Base-by-base conservation (phyloP, 1,284 basidiomycete species). In the Irpex sp. region DNA sequence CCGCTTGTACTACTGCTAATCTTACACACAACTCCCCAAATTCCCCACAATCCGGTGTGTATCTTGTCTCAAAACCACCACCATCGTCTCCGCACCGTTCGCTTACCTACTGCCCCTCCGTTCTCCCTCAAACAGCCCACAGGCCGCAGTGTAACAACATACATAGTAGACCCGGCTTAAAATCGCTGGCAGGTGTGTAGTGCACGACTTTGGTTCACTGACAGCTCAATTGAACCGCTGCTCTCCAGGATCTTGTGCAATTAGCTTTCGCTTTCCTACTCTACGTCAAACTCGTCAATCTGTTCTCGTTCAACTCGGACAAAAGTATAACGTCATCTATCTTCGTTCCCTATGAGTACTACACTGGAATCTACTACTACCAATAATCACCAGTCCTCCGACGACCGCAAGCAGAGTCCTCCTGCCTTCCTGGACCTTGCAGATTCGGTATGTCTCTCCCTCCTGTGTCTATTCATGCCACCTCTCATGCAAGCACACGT, bases 351-450 rank as follows among this genome's bases (percentile, higher is more conserved):
- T 83, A 91, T 92, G 89, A 88, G 84, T 78, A 78, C 79, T 76
- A 77, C 80, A 77, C 78, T 84, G 81, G 85, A 90, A 79, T 82
- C 83, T 75, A 82, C 84, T 85, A 88, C 79, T 81, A 83, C 78
- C 83, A 85, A 90, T 86, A 84, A 85, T 85, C 82, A 80, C 74
- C 77, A 83, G 73, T 70, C 82, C 73, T 79, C 82, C 64, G 87
- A 87, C 72, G 88, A 87, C 68, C 82, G 87, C 74, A 92, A 91
- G 80, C 89, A 91, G 73, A 92, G 88, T 76, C 92, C 92, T 13
- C 91, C 92, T 67, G 92, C 93, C 65, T 94, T 94, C 77, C 81
- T 94, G 75, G 92, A 94, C 81, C 85, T 94, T 68, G 92, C 92
- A 62, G 93, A 94, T 79, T 93, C 92, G 71, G 92, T 93, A 76